These are phyloP conservation scores for Ogataea kodamae DNA, from an alignment of 805 yeast genomes.

Conservation along the genomic window DNA sequence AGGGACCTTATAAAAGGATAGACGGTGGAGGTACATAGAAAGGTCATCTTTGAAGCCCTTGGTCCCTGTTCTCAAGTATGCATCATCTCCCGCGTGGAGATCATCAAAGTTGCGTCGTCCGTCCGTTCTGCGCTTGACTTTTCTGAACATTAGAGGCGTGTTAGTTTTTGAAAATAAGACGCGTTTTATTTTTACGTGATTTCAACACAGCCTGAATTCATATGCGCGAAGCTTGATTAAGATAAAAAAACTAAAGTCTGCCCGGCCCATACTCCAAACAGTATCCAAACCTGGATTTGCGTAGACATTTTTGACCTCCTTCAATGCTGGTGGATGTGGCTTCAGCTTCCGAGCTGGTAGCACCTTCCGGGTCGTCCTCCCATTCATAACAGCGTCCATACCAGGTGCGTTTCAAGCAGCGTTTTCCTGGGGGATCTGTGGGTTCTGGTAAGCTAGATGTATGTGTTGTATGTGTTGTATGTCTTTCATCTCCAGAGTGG, in stretches of 20 bases:
- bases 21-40: constrained; percentile 45
- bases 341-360: no score
- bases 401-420: constrained; percentile 59
- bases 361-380: constrained; percentile 27
- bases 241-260: no score
- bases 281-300: constrained; percentile 22
- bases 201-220: constrained; percentile 5
- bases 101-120: constrained; percentile 63
- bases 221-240: no score
- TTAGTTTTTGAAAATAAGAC: constrained; percentile 1
- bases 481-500: constrained; percentile 35
- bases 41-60: constrained; percentile 29
- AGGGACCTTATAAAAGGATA: constrained; percentile 72
- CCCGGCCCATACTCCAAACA: constrained; percentile 20
- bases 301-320: constrained; percentile 13
- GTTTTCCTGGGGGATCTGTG: constrained; percentile 34
- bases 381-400: constrained; percentile 49
- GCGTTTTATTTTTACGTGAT: constrained; percentile 2
- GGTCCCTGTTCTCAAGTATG: constrained; percentile 24
- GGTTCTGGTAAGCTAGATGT: constrained; percentile 25
- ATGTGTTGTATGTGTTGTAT: constrained; percentile 26
- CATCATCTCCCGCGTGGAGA: constrained; percentile 31
- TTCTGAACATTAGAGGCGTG: constrained; percentile 55
- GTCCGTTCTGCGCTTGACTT: constrained; percentile 67
- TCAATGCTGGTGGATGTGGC: constrained; percentile 4